Conservation (phyloP, 768 basidiomycete genomes). For the Auriscalpium vulgare region DNA sequence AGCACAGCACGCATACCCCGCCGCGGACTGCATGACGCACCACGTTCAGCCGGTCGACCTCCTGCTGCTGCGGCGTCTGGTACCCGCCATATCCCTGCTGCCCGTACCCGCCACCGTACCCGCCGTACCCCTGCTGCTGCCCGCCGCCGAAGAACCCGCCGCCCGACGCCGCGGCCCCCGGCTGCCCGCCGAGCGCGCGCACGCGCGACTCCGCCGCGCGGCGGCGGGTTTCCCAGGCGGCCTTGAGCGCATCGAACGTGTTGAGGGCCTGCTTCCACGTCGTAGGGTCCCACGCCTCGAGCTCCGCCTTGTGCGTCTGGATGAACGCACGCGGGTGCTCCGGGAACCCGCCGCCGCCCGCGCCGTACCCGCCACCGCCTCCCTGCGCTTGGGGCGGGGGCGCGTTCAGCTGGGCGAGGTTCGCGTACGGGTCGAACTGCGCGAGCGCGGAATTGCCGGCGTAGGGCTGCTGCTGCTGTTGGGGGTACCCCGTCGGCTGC, state of each 20-base stretch:
- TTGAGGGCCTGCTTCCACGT: conserved; percentile 33
- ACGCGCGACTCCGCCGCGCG: conserved; percentile 43
- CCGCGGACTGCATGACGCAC: conserved; percentile 29
- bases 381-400: background rate
- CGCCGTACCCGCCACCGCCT: background rate
- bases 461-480: conserved; percentile 12
- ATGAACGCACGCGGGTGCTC: conserved; percentile 66
- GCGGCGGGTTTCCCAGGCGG: conserved; percentile 56
- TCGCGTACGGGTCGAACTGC: conserved; percentile 15
- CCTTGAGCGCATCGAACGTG: conserved; percentile 56
- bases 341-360: conserved; percentile 23
- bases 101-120: background rate
- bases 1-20: too few species aligned
- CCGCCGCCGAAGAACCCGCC: conserved; percentile 28
- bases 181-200: conserved; percentile 34
- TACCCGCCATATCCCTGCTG: background rate
- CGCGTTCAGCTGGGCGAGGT: background rate
- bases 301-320: conserved; percentile 52
- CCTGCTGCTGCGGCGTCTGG: conserved; percentile 22
- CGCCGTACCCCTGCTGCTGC: conserved; percentile 20
- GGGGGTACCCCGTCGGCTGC: conserved; percentile 12
- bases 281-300: conserved; percentile 31
- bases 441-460: conserved; percentile 7
- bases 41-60: conserved; percentile 49
- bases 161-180: background rate